A percentile compares a stretch with the other conserved stretches of the same genome.
Evolutionary conservation across 2,329 filamentous ascomycete genomes (phyloP).

Genomic region (Alternaria infectoria): DNA sequence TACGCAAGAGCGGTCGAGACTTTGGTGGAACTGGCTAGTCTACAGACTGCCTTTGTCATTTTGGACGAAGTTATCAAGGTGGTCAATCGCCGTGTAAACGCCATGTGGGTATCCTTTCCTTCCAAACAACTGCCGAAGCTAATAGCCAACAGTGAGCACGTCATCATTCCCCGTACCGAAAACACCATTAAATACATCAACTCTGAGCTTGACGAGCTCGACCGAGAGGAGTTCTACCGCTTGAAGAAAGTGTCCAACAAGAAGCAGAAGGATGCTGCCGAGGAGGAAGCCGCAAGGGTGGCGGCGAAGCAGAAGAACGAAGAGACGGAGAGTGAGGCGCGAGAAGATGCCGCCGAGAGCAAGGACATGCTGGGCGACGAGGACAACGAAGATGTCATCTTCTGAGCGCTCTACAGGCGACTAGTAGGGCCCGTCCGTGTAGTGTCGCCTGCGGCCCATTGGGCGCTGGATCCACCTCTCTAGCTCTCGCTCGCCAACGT

Average conservation of each 20-base stretch:
- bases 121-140: slow-evolving; percentile 14
- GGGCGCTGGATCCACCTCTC: not conserved
- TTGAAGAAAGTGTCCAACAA: slow-evolving; percentile 90
- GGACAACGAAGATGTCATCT: slow-evolving; percentile 87
- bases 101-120: slow-evolving; percentile 69
- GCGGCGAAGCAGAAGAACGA: slow-evolving; percentile 48
- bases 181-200: slow-evolving; percentile 99
- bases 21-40: slow-evolving; percentile 88
- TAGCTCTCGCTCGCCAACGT: not conserved
- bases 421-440: not conserved
- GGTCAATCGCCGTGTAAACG: slow-evolving; percentile 96
- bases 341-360: slow-evolving; percentile 51
- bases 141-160: slow-evolving; percentile 69
- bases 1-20: slow-evolving; percentile 96
- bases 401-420: slow-evolving; percentile 55
- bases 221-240: slow-evolving; percentile 97
- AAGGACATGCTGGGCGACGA: slow-evolving; percentile 74
- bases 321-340: slow-evolving; percentile 7
- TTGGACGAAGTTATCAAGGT: slow-evolving; percentile 99
- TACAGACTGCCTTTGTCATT: slow-evolving; percentile 98
- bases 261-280: slow-evolving; percentile 61
- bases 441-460: not conserved
- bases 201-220: slow-evolving; percentile 94
- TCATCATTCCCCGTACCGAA: slow-evolving; percentile 96
- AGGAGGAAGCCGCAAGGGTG: slow-evolving; percentile 41